These are phyloP conservation scores for Termitomyces sp. DNA, from an alignment of 768 basidiomycete species.

Conservation along the genomic window DNA sequence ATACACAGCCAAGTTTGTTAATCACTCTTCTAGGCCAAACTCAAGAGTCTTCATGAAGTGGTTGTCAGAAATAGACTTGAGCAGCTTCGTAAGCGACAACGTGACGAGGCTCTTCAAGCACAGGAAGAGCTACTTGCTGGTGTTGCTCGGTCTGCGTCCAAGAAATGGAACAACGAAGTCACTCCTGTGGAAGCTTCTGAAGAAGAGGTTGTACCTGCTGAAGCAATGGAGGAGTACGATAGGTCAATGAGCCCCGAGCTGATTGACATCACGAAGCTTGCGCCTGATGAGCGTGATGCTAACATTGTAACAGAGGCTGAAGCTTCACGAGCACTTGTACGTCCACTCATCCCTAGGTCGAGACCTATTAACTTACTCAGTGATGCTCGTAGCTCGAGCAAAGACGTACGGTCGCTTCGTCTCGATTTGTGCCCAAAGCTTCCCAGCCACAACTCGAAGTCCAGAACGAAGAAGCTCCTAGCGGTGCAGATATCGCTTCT, in stretches of 20 bases:
- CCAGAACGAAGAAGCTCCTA: constrained; percentile 51
- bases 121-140: constrained; percentile 87
- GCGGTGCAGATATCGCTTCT: constrained; percentile 72
- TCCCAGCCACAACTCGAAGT: constrained; percentile 54
- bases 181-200: constrained; percentile 27
- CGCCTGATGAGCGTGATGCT: constrained; percentile 75
- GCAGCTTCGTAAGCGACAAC: constrained; percentile 90
- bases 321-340: constrained; percentile 59
- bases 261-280: constrained; percentile 64
- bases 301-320: constrained; percentile 69
- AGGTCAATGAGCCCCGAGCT: constrained; percentile 83
- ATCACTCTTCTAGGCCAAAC: constrained; percentile 62
- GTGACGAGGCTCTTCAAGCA: constrained; percentile 92
- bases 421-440: constrained; percentile 82
- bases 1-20: not conserved
- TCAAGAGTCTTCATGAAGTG: constrained; percentile 90
- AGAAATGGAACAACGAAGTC: constrained; percentile 29
- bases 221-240: constrained; percentile 76
- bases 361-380: not conserved
- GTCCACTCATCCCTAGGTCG: constrained; percentile 19
- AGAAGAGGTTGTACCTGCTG: constrained; percentile 34
- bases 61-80: constrained; percentile 95
- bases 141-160: constrained; percentile 56
- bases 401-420: constrained; percentile 76
- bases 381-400: constrained; percentile 55